Conservation (phyloP, 192 early-diverging fungal genomes). For the Gonapodya prolifera region DNA sequence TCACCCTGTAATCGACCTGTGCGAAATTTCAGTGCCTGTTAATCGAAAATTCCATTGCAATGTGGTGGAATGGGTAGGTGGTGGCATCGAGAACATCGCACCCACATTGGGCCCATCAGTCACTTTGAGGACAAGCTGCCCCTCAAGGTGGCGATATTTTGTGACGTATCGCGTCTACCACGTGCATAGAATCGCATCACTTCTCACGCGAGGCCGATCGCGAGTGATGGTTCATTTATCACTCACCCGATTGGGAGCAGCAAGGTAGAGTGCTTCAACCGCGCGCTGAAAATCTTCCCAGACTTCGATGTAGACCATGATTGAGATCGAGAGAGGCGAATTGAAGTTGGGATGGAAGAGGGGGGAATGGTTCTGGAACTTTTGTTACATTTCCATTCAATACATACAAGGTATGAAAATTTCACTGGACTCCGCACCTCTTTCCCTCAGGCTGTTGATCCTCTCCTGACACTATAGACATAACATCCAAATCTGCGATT, state of each 20-base stretch:
- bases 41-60: no score
- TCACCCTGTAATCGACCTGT: constrained; percentile 39
- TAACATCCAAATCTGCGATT: no score
- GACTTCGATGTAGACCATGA: constrained; percentile 53
- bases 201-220: not conserved
- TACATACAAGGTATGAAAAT: not conserved
- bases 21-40: constrained; percentile 39
- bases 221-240: no score
- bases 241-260: constrained; percentile 44
- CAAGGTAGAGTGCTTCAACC: constrained; percentile 52
- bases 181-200: not conserved
- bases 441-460: no score
- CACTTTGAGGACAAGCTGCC: constrained; percentile 58
- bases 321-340: not conserved
- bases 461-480: no score
- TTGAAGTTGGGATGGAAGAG: not conserved
- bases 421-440: not conserved
- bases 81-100: not conserved
- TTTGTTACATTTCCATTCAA: not conserved
- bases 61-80: constrained; percentile 3
- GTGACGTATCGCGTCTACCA: constrained; percentile 53
- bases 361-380: not conserved
- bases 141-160: constrained; percentile 52
- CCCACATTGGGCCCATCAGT: constrained; percentile 54
- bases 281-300: constrained; percentile 70